Conservation (phyloP, 2,329 filamentous ascomycete species). For the Diaporthe helianthi region DNA sequence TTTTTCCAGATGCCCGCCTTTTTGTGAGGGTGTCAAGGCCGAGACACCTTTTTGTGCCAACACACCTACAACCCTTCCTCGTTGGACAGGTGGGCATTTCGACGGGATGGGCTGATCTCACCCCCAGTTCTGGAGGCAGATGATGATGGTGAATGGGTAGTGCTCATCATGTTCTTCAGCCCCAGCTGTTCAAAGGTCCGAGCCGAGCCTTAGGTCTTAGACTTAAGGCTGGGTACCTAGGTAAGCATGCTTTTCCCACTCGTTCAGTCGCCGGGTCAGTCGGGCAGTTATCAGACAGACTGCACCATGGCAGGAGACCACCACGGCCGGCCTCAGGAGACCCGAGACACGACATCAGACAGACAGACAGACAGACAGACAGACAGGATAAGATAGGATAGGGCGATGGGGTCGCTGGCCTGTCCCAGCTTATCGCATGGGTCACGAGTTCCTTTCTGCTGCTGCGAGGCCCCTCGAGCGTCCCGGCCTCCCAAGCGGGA, state of each 20-base stretch:
- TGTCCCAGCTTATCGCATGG: not conserved
- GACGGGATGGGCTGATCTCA: conserved; percentile 18
- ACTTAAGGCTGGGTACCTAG: conserved; percentile 7
- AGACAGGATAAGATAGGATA: no score
- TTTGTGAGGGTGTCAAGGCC: conserved; percentile 26
- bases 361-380: not conserved
- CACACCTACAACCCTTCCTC: conserved; percentile 18
- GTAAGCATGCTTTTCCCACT: conserved; percentile 8
- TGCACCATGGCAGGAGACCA: conserved; percentile 18
- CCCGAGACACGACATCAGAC: conserved; percentile 12
- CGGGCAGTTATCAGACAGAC: conserved; percentile 20
- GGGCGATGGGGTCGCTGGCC: not conserved
- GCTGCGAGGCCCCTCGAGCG: conserved; percentile 2
- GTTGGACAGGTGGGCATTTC: not conserved
- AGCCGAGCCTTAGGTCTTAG: conserved; percentile 19
- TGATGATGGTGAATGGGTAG: conserved; percentile 28
- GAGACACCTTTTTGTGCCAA: conserved; percentile 30
- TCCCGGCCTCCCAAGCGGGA: not conserved
- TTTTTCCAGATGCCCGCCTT: conserved; percentile 14
- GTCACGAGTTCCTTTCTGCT: conserved; percentile 14
- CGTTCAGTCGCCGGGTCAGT: not conserved
- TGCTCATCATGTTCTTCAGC: conserved; percentile 20
- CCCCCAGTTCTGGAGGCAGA: conserved; percentile 12
- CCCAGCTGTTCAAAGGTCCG: conserved; percentile 22
- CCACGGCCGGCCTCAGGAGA: conserved; percentile 12